Evolutionary conservation across 768 basidiomycete species (phyloP), one percentile per base, ranked within the genome.

Genomic region (Lactifluus rugatus): DNA sequence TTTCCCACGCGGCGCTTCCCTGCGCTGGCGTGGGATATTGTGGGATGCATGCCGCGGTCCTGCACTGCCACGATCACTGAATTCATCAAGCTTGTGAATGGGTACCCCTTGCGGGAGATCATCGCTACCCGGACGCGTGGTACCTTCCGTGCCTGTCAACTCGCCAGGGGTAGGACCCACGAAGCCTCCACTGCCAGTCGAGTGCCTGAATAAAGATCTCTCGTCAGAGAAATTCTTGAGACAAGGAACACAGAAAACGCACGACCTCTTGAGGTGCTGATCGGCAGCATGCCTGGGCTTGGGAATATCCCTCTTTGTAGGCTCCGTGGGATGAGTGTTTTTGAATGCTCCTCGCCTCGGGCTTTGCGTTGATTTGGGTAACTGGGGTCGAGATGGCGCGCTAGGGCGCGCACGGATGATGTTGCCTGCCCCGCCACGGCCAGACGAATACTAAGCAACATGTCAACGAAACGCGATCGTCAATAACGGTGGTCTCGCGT

Each of bases 401-500:
- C 16, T 5, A 7, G 53, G 54, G 31, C 14, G 54, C 2, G 19
- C 0, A 42, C 16, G 37, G n/a, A 11, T 7, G 60, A 87, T 81
- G 64, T 87, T 87, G 13, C 86, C 85, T 4, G 68, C 54, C 9
- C 85, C 85, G 37, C 85, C 85, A 23, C 84, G 79, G 5, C 85
- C 86, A 23, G 76, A 75, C 14, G 83, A 85, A 65, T 78, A 72
- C 9, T 60, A 39, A 16, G 42, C 16, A 44, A 4, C 10, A 19
- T 23, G 42, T 44, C 42, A 44, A 16, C 21, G 21, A 44, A 44
- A 23, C 16, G 42, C 37, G 2, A 44, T 41, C 41, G 37, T 7
- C 7, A 23, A 39, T 47, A 2, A 34, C 14, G n/a, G 21, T 25
- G 16, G 13, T 19, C 11, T 17, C 28, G 46, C 58, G 26, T 19